A percentile compares a stretch with the other conserved stretches of the same genome.
Conservation (phyloP, 192 early-diverging fungal genomes). For the Backusella sp. region DNA sequence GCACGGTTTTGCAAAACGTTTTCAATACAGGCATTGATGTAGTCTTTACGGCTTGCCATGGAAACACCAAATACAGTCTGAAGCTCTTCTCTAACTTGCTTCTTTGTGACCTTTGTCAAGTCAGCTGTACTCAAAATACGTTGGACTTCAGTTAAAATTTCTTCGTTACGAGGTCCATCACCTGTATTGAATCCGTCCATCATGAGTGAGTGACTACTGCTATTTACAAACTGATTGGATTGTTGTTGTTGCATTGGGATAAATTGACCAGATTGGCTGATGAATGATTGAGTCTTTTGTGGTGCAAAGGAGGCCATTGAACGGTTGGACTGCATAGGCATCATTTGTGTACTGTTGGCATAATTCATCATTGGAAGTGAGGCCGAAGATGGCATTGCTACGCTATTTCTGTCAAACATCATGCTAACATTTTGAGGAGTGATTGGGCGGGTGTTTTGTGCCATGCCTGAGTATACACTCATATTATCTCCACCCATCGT, state of each 20-base stretch:
- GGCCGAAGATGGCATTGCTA: slow-evolving; percentile 23
- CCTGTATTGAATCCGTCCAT: slow-evolving; percentile 18
- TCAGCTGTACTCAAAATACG: slow-evolving; percentile 68
- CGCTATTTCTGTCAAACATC: slow-evolving; percentile 1
- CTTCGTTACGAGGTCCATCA: slow-evolving; percentile 56
- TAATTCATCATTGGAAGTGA: slow-evolving; percentile 18
- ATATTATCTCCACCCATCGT: slow-evolving; percentile 7
- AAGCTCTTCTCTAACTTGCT: slow-evolving; percentile 77
- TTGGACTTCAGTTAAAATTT: slow-evolving; percentile 69
- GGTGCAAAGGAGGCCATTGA: slow-evolving; percentile 10
- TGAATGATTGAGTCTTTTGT: background rate
- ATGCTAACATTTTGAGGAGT: background rate
- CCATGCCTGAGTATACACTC: slow-evolving; percentile 9
- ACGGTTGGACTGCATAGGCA: slow-evolving; percentile 9
- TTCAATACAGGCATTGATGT: slow-evolving; percentile 90
- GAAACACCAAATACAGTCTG: slow-evolving; percentile 75
- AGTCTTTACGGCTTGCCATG: slow-evolving; percentile 76
- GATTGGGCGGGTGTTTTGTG: background rate
- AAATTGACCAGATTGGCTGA: slow-evolving; percentile 7
- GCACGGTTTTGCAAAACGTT: slow-evolving; percentile 42
- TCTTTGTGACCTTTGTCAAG: slow-evolving; percentile 82
- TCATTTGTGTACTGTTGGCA: slow-evolving; percentile 9
- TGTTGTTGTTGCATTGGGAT: slow-evolving; percentile 10
- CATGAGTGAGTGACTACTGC: slow-evolving; percentile 17
- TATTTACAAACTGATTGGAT: background rate